Conservation (phyloP, 495 filamentous ascomycete species). For the Podospora didyma region DNA sequence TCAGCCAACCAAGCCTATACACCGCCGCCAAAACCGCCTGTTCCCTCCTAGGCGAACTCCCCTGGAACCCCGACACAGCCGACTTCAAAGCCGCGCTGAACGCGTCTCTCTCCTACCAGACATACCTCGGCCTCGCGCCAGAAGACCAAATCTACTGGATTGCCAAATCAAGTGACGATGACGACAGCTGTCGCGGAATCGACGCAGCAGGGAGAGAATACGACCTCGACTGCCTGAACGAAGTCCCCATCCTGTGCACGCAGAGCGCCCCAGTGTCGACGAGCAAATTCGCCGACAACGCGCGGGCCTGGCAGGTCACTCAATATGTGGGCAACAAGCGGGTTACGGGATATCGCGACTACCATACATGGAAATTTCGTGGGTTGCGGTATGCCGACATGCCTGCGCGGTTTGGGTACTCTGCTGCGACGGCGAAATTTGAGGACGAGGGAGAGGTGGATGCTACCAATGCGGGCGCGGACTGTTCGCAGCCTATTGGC, state of each 20-base stretch:
- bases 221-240: conserved; percentile 13
- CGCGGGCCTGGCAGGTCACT: conserved; percentile 27
- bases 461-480: conserved; percentile 21
- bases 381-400: conserved; percentile 39
- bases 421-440: conserved; percentile 19
- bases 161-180: conserved; percentile 14
- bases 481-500: conserved; percentile 31
- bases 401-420: conserved; percentile 33
- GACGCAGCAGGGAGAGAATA: conserved; percentile 20
- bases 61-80: conserved; percentile 25
- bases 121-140: conserved; percentile 17
- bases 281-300: conserved; percentile 20
- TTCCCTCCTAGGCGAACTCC: conserved; percentile 22
- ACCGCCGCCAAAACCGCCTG: conserved; percentile 18
- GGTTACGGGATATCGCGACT: conserved; percentile 36
- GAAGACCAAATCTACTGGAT: conserved; percentile 35
- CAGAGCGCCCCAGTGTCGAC: conserved; percentile 33
- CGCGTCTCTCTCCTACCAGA: conserved; percentile 28
- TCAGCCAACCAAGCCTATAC: conserved; percentile 20
- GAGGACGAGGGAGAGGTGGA: conserved; percentile 15
- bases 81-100: conserved; percentile 28
- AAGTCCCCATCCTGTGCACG: conserved; percentile 32
- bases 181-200: conserved; percentile 22
- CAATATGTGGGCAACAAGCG: conserved; percentile 25
- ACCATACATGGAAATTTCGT: conserved; percentile 36